Base-by-base conservation (phyloP, 495 filamentous ascomycete genomes). In the Tuber umbilicatum region DNA sequence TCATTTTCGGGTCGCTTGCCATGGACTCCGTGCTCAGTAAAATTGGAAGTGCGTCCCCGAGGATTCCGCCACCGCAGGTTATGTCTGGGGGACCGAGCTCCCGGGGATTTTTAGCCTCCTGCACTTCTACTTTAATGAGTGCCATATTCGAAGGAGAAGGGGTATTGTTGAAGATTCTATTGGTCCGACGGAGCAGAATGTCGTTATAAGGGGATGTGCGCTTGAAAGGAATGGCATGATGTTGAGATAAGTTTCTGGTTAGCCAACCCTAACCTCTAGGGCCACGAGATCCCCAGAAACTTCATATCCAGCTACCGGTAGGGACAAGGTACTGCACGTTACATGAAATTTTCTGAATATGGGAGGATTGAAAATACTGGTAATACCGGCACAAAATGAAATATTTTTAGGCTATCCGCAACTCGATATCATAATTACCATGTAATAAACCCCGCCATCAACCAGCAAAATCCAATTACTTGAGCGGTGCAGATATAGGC, bases 41-140 rank as follows among this genome's bases (percentile, higher is more conserved):
- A 23, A 96, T 89, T 5, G 95, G 94, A 10, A 95, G 92, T 4
- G 89, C 92, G 80, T 98, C 95, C 70, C 93, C 92, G 82, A 98
- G 97, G 84, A 99, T 99, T 69, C 95, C 95, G 38, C 93, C 95
- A 74, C 95, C 95, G 84, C 96, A 97, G 81, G 96, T 96, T 71
- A 99, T 88, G 84, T 98, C 96, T 43, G 98, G 91, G 84, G 93
- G 97, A 69, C 88, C 84, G 5, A 94, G 83, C 1, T 82, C 77
- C 1, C 77, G 35, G 0, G 38, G n/a, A 9, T 16, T 68, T 72
- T 17, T 78, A 69, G 23, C 76, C 31, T 31, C 72, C 35, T 43
- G 81, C 41, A n/a, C 71, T 69, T 70, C 73, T 47, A 67, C 84
- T 81, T 73, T 35, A 64, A 5, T 14, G 27, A 31, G 55, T 27